Evolutionary conservation across 2,329 filamentous ascomycete genomes (phyloP).

Genomic region (Monilinia fructigena): DNA sequence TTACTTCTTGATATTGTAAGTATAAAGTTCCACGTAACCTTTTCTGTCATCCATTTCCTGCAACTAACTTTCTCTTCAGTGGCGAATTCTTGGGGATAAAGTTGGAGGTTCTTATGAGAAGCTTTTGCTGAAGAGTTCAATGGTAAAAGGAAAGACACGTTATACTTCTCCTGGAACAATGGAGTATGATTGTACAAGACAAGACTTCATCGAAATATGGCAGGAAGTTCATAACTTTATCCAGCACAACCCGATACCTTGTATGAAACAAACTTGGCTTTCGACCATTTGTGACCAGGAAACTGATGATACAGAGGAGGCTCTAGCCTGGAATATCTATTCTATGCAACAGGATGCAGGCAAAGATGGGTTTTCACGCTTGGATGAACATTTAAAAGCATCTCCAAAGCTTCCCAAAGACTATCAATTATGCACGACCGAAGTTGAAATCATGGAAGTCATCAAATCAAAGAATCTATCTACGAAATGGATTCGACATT

Average conservation of each 20-base stretch:
- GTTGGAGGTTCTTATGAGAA: not conserved
- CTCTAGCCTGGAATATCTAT: not conserved
- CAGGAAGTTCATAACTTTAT: not conserved
- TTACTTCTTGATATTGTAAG: not conserved
- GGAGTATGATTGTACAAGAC: conserved; percentile 2
- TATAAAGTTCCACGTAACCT: not conserved
- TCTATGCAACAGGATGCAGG: not conserved
- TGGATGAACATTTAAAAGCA: not conserved
- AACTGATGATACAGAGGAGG: not conserved
- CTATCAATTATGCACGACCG: not conserved
- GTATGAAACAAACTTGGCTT: not conserved
- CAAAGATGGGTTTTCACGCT: not conserved
- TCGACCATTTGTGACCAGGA: not conserved
- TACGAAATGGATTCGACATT: conserved; percentile 4
- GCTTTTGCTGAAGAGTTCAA: not conserved
- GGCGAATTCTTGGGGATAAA: not conserved
- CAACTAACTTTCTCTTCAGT: not conserved
- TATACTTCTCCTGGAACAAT: conserved; percentile 8
- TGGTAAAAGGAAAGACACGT: not conserved
- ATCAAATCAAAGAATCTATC: not conserved
- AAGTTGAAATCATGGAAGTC: not conserved
- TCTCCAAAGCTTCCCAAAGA: not conserved
- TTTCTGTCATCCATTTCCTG: not conserved
- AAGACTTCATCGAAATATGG: conserved; percentile 3
- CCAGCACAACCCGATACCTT: not conserved